Base-by-base conservation (phyloP, 2,329 filamentous ascomycete genomes). In the Coniella vitis region DNA sequence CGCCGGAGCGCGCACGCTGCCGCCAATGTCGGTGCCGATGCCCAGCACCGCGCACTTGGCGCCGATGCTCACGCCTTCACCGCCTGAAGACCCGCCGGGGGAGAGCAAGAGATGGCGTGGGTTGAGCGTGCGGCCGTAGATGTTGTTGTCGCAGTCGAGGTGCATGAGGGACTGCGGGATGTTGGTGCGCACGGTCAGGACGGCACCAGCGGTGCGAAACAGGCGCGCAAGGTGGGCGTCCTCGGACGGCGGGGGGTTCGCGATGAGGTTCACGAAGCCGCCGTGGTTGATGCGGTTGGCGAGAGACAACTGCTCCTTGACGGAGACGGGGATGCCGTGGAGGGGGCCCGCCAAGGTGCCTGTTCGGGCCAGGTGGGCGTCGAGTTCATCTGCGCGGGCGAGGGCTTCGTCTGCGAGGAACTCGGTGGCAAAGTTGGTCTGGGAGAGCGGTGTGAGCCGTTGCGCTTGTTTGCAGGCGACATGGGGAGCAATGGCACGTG, bases 341-440 rank as follows among this genome's bases (percentile, higher is more conserved):
- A 84, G 66, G 5, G 78, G 77, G 0, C 80, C 80, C 4, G 74
- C 55, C 0, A 73, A 63, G 51, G 64, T 60, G 2, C 66, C 62
- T 8, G 65, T 64, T 14, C 54, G 47, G 17, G 57, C 47, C 3
- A 68, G 57, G 45, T 72, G 58, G 1, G 64, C 60, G 58, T 78
- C 74, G 4, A 75, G 60, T 31, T 62, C 42, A 7, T 56, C 56
- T 0, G 73, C 73, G 10, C 61, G 61, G 4, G 57, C 21, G 4
- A 74, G 52, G 10, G 70, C 71, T n/a, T 61, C 57, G 3, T 67
- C 59, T 47, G 72, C 69, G 38, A 71, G 63, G 7, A 73, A 56
- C 36, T 59, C 58, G 14, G 58, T 56, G 3, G 48, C 49, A 36
- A 56, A 55, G 36, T 55, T 57, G 16, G 52, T 49, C 52, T 56